These are phyloP conservation scores for Aaosphaeria pasadenensis DNA, from an alignment of 2,329 filamentous ascomycete genomes.

Conservation along the genomic window DNA sequence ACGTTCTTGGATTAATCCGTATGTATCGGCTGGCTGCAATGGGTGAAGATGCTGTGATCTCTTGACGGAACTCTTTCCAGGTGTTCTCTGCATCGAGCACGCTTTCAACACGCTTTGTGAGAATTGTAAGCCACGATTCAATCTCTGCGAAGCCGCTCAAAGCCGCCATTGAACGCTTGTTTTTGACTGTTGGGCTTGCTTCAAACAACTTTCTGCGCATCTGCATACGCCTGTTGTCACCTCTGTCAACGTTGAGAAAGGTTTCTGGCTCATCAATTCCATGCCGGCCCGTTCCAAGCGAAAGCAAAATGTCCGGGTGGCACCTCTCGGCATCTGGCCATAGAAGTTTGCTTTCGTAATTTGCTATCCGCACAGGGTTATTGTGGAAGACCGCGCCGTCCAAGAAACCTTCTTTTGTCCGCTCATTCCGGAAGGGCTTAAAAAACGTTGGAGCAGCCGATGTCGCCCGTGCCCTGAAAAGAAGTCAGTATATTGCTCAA, in stretches of 20 bases:
- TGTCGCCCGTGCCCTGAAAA: slow-evolving; percentile 41
- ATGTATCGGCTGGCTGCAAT: slow-evolving; percentile 11
- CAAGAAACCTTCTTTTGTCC: slow-evolving; percentile 39
- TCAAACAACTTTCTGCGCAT: background rate
- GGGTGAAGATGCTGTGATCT: slow-evolving; percentile 5
- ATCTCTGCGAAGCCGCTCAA: slow-evolving; percentile 4
- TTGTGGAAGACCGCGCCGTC: slow-evolving; percentile 45
- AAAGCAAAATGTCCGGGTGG: slow-evolving; percentile 22
- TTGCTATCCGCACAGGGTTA: slow-evolving; percentile 46
- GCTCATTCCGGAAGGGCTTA: slow-evolving; percentile 42
- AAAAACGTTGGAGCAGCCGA: slow-evolving; percentile 45
- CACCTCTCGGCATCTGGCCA: slow-evolving; percentile 14
- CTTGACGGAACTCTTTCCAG: background rate
- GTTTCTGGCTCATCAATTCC: slow-evolving; percentile 1
- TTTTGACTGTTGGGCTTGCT: background rate
- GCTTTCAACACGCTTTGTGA: background rate
- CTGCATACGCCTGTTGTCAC: background rate
- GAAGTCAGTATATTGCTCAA: background rate
- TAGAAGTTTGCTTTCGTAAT: slow-evolving; percentile 37
- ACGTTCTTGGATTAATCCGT: background rate
- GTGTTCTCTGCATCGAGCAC: background rate
- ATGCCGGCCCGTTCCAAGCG: slow-evolving; percentile 17
- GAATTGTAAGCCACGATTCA: slow-evolving; percentile 1
- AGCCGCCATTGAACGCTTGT: background rate
- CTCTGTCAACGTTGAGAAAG: background rate